Evolutionary conservation across 2,329 filamentous ascomycete species (phyloP), one percentile per base, ranked within the genome.

Genomic region (Diaporthe amygdali): DNA sequence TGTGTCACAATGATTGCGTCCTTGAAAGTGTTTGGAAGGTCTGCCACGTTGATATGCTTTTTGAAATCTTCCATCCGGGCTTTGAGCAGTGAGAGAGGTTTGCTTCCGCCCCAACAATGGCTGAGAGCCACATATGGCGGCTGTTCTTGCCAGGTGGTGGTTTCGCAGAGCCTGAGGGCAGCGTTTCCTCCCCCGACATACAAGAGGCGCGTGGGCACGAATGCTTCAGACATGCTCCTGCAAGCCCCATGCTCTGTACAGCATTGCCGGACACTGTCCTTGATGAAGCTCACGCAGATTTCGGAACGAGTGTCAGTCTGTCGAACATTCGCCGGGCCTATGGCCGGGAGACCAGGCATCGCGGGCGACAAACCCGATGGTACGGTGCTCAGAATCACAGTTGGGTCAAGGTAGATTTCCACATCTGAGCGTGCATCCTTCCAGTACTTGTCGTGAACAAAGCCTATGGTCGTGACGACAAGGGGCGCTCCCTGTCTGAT

Each of bases 21-120:
- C 27, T 34, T 63, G 41, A 63, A 63, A 12, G 59, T 63, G 41
- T 63, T 63, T 34, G 59, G 59, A 2, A 63, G 41, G 41, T 63
- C 59, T n/a, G 41, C 20, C 12, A 63, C 4, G 30, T 47, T 34
- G 59, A 63, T 63, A 6, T 25, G 41, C 14, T 10, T 46, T n/a
- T 63, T 47, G 59, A 63, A 63, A 1, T 63, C 59, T 9, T 22
- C 14, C 41, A 63, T 41, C 27, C 59, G 59, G 3, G 59, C 27
- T n/a, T 17, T 63, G 12, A 32, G 9, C 20, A 63, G 59, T 5
- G 59, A 63, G 17, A 63, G 44, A 20, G 59, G 59, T 17, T 63
- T 63, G 30, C 59, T 34, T 27, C 59, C 59, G 30, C 59, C 59
- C 59, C 59, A 63, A 27, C 59, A 63, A 27, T 63, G 59, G 6